Evolutionary conservation across 1,139 yeast genomes (phyloP), one percentile per base, ranked within the genome.

Genomic region (Candida smagusa): DNA sequence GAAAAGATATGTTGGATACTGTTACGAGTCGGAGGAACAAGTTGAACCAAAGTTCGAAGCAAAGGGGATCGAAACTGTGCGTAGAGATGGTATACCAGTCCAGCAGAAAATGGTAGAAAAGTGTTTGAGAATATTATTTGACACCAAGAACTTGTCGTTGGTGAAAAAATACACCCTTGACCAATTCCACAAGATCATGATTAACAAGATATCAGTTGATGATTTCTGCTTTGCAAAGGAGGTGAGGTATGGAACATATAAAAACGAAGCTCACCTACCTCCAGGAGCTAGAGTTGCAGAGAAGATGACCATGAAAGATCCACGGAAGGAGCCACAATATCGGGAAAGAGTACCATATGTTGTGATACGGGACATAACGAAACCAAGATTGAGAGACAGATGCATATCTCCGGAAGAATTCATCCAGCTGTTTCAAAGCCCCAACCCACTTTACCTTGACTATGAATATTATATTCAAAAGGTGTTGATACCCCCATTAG

Each of bases 1-100:
- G 57, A 92, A 92, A 53, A 61, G 98, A 34, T 92, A 92, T 54
- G 96, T 89, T 16, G 98, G 98, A 0, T 52, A 79, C 53, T 73
- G 85, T 39, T 90, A 74, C 58, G 96, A 86, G 47, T 54, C 59
- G 25, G 73, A 68, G 29, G 61, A 61, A 12, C 90, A 85, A 49
- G 48, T 38, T 3, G 61, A 47, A 6, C 88, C 96, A 0, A 72
- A 62, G 23, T 90, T 92, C 58, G 97, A 92, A 63, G 97, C 98
- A 2, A 92, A 92, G 51, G 98, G 98, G 1, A 89, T 88, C 12
- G 98, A 92, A 57, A 92, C 97, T 0, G 85, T 92, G 0, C 61
- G 98, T 43, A 67, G 98, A 47, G 98, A 92, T 59, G 97, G 97
- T 0, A 84, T 90, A 12, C 95, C 95, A 0, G 96, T 96, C 0